Base-by-base conservation (phyloP, 768 basidiomycete species). In the Tephrocybe sp. region DNA sequence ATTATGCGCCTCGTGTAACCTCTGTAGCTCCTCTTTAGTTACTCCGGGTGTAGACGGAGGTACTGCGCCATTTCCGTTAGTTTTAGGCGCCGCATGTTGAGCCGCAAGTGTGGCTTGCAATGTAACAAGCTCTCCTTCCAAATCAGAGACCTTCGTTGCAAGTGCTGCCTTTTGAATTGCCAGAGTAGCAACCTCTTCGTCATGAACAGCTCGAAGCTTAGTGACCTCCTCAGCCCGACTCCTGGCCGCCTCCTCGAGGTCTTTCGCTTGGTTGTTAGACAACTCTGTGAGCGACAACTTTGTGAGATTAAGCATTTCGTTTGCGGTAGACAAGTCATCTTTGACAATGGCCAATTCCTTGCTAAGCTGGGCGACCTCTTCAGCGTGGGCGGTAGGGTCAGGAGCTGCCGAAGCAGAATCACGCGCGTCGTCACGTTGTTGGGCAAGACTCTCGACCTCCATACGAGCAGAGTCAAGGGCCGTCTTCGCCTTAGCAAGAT, bases 1-100 rank as follows among this genome's bases (percentile, higher is more conserved):
- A 62, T 87, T 88, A 64, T 94, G 91, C 4, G 91, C 91, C 64
- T 90, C 86, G 55, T 93, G 87, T 61, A 89, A 68, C 60, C 75
- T 79, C 62, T 83, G 81, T 33, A 94, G 68, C 48, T 93, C 90
- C 55, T 90, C 89, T 57, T 82, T 84, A 29, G 88, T 79, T 7
- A 90, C 80, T 13, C 72, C 77, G 8, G 74, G 68, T 1, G 74
- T 69, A 40, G 72, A 65, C 27, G 74, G 63, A 34, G 70, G 64
- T 16, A 64, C 58, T 1, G 63, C 52, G 8, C 67, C 72, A 44
- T 68, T 68, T 12, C 81, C 83, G 52, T 85, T 87, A 52, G 67
- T 77, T 66, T 78, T 83, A 3, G 82, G 76, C 3, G 78, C 62
- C 23, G 70, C 63, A n/a, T 67, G 56, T 42, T 79, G 78, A 8